These are phyloP conservation scores for Erysimum cheiri DNA, from an alignment of 441 rosid species.

Conservation along the genomic window DNA sequence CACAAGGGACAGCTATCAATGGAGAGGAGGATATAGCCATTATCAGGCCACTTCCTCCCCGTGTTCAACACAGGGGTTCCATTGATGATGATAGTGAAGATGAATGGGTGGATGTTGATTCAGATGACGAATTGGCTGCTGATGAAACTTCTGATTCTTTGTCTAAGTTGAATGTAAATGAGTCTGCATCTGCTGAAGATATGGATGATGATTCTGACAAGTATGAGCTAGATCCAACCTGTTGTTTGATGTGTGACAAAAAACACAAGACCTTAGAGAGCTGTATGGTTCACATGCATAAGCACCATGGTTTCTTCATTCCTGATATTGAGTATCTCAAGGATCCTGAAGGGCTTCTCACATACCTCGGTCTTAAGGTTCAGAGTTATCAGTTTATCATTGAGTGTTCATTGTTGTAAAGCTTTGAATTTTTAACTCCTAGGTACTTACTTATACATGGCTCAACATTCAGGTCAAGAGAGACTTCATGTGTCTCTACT, in stretches of 20 bases:
- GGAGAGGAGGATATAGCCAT: slow-evolving; percentile 58
- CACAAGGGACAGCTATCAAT: slow-evolving; percentile 52
- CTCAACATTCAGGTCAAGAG: slow-evolving; percentile 64
- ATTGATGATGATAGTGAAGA: slow-evolving; percentile 59
- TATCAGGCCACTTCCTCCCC: slow-evolving; percentile 63
- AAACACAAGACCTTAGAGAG: slow-evolving; percentile 65
- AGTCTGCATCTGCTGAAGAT: slow-evolving; percentile 49
- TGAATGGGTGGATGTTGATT: slow-evolving; percentile 87
- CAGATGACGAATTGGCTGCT: slow-evolving; percentile 69
- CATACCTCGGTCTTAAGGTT: slow-evolving; percentile 86
- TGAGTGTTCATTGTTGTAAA: not conserved
- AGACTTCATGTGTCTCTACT: slow-evolving; percentile 88
- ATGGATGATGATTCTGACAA: slow-evolving; percentile 46
- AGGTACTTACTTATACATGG: slow-evolving; percentile 4
- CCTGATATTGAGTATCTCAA: slow-evolving; percentile 95
- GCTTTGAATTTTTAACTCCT: not conserved
- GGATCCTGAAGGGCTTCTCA: slow-evolving; percentile 89
- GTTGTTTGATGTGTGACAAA: slow-evolving; percentile 91
- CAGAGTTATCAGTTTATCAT: not conserved
- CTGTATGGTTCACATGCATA: slow-evolving; percentile 98
- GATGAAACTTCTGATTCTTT: slow-evolving; percentile 60
- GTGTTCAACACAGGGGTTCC: slow-evolving; percentile 46
- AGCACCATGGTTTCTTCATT: slow-evolving; percentile 87
- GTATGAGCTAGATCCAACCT: slow-evolving; percentile 68
- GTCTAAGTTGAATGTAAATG: slow-evolving; percentile 55